Evolutionary conservation across 2,329 filamentous ascomycete genomes (phyloP), one percentile per base, ranked within the genome.

Genomic region (Penicillium corylophilum): DNA sequence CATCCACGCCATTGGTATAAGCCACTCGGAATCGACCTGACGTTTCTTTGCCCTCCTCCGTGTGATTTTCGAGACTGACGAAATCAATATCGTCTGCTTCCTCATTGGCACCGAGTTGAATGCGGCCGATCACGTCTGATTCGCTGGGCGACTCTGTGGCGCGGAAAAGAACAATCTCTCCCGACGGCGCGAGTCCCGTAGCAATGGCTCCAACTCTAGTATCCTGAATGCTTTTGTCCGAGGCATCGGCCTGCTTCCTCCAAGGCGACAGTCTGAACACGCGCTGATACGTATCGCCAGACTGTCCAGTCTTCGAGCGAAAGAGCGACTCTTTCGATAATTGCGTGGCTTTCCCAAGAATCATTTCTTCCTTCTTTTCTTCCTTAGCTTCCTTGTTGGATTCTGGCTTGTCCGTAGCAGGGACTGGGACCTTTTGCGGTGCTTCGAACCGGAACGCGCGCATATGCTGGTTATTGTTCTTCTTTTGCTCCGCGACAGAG

Each of bases 401-500:
- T 59, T 59, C 43, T 61, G 52, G 50, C 43, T 48, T 24, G 23
- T 22, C 20, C 16, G 31, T 35, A 23, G 39, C 24, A 5, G 45
- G 12, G 24, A 42, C 40, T 18, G 45, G 20, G 10, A 20, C 44
- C 46, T 78, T 79, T 45, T 67, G 71, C 48, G 76, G 75, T 1
- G 81, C 80, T 57, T 76, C 71, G 57, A 94, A 79, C 56, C 81
- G 78, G 64, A 95, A 88, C 9, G 89, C 81, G 58, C 91, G 84
- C 59, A 97, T 84, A 73, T 96, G 92, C 65, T 89, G 81, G 69
- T 96, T 96, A 67, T 83, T 87, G 58, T 88, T 89, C 58, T 85
- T 84, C 61, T 85, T 79, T 58, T 92, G 80, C 51, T 90, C 86
- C 5, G 80, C 81, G 42, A 84, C 79, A 52, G 86, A 88, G 53